These are phyloP conservation scores for Fusarium nygamai DNA, from an alignment of 2,329 filamentous ascomycete genomes.

Conservation along the genomic window DNA sequence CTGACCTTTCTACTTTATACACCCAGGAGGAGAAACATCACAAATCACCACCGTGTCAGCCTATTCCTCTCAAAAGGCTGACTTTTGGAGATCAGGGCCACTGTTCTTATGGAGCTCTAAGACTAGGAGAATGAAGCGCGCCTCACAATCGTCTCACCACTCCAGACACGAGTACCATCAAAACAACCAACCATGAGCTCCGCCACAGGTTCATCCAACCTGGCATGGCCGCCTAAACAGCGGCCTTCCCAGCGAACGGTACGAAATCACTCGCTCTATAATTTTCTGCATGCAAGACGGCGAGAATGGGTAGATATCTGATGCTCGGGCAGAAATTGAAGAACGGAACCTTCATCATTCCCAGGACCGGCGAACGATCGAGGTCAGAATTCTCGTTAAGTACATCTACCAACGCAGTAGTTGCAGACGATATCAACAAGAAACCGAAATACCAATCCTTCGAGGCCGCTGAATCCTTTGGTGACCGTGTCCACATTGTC, in stretches of 20 bases:
- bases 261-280: constrained; percentile 34
- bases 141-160: constrained; percentile 24
- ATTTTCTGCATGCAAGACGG: neutral
- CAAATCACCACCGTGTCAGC: neutral
- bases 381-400: constrained; percentile 83
- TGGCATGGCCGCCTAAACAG: constrained; percentile 54
- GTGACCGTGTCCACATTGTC: constrained; percentile 49
- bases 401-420: constrained; percentile 51
- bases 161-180: constrained; percentile 34
- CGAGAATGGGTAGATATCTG: constrained; percentile 5
- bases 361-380: constrained; percentile 84
- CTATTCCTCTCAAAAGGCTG: neutral
- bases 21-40: neutral
- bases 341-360: constrained; percentile 88
- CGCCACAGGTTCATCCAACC: constrained; percentile 43
- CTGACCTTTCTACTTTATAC: neutral
- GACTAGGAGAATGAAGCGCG: constrained; percentile 38
- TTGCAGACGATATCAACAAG: constrained; percentile 21
- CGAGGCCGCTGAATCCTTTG: constrained; percentile 44
- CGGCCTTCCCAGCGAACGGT: constrained; percentile 59
- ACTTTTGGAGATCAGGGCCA: neutral
- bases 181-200: constrained; percentile 57
- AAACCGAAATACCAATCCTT: constrained; percentile 33
- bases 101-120: constrained; percentile 32
- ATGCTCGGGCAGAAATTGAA: constrained; percentile 70